A percentile compares a stretch with the other conserved stretches of the same genome.
phyloP scores from a whole-genome alignment of 352 stramenopile species.

The Globisporangium ultimum region DNA sequence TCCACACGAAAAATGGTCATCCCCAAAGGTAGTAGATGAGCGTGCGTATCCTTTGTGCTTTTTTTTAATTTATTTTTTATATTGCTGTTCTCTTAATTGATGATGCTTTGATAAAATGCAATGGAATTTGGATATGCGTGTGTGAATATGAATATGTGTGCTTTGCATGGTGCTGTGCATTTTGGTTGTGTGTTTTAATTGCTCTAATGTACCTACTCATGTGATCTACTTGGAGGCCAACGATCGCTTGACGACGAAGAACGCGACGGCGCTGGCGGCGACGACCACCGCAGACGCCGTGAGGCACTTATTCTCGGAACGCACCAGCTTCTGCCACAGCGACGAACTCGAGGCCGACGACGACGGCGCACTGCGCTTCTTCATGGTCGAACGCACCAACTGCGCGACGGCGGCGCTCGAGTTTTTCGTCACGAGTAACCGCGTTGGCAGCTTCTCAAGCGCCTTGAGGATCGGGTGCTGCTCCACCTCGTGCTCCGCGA shows the following conservation, averaged over 20 bases:
- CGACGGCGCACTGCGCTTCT: slow-evolving; percentile 12
- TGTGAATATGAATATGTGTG: too few species aligned
- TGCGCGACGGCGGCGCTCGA: slow-evolving; percentile 48
- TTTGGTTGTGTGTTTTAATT: background rate
- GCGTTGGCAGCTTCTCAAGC: slow-evolving; percentile 67
- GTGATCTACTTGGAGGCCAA: slow-evolving; percentile 20
- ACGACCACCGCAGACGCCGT: slow-evolving; percentile 34
- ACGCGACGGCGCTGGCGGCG: slow-evolving; percentile 25
- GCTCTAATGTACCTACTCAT: background rate
- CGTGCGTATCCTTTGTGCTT: background rate
- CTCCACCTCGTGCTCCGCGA: slow-evolving; percentile 52
- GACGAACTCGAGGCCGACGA: background rate
- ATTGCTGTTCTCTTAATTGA: background rate
- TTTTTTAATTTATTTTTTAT: slow-evolving; percentile 4
- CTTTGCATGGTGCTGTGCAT: too few species aligned
- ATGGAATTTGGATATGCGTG: too few species aligned
- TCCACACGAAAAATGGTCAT: background rate
- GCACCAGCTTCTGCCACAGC: slow-evolving; percentile 3
- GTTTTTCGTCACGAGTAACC: slow-evolving; percentile 60
- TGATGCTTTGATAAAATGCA: background rate
- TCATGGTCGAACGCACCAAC: slow-evolving; percentile 53
- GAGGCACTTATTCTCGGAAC: slow-evolving; percentile 25
- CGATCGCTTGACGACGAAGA: slow-evolving; percentile 46
- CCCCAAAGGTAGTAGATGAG: background rate
- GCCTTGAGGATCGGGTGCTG: slow-evolving; percentile 79